Percentiles rank a stretch among this genome's conserved stretches.
Conservation (phyloP, 306 rosid genomes). For the Sicyos edulis region DNA sequence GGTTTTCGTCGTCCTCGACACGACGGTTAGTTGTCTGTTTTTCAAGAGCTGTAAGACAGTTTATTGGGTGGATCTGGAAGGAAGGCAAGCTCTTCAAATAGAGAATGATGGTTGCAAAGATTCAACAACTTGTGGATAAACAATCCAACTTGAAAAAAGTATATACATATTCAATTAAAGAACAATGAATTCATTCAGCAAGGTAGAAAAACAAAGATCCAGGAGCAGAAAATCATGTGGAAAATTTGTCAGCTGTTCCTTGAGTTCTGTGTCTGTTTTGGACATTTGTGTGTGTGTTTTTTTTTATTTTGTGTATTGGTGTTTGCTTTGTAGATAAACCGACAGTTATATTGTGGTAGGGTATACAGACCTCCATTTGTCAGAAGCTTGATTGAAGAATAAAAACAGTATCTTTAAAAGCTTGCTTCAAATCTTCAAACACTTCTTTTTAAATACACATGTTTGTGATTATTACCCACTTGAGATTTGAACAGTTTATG, state of each 20-base stretch:
- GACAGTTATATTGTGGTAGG: constrained; percentile 1
- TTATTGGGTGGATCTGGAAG: constrained; percentile 32
- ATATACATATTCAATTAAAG: not conserved
- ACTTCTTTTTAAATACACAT: not conserved
- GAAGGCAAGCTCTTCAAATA: constrained; percentile 17
- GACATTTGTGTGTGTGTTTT: not conserved
- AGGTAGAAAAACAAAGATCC: constrained; percentile 9
- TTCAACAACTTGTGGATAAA: not conserved
- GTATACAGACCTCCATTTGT: constrained; percentile 5
- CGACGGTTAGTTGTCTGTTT: constrained; percentile 58
- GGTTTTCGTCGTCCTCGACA: constrained; percentile 59
- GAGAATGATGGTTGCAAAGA: constrained; percentile 25
- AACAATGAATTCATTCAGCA: constrained; percentile 13
- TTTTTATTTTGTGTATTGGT: not conserved
- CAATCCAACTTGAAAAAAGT: constrained; percentile 10
- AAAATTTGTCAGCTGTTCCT: constrained; percentile 24
- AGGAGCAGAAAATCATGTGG: constrained; percentile 17
- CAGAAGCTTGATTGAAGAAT: constrained; percentile 8
- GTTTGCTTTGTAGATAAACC: constrained; percentile 17
- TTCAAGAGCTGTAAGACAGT: constrained; percentile 47
- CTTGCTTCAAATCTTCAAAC: constrained; percentile 13
- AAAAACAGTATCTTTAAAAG: not conserved
- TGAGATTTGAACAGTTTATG: not conserved
- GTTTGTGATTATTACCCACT: not conserved
- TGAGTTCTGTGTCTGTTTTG: constrained; percentile 7